Evolutionary conservation across 2,329 filamentous ascomycete genomes (phyloP), one percentile per base, ranked within the genome.

Genomic region (Xylaria sp.): DNA sequence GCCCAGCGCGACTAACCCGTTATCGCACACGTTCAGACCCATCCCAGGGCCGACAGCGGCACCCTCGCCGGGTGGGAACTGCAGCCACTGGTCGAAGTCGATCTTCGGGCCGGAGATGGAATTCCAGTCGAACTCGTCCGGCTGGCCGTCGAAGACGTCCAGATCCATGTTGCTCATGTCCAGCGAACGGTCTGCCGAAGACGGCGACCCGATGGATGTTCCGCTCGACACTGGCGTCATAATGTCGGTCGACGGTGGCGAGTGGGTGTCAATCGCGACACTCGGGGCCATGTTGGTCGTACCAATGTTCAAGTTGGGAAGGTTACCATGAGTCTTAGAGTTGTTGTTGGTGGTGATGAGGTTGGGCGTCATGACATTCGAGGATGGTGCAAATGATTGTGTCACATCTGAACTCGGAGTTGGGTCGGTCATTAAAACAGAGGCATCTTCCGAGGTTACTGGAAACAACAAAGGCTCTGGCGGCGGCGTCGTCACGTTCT

Each of bases 31-130:
- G 20, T 64, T 65, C 3, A 70, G 31, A 1, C 61, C 63, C 63
- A 69, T 65, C 1, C 63, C 68, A 11, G 66, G 60, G 13, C 61
- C 67, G 3, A 68, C 60, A 17, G 68, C 61, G 11, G 80, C 79
- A 6, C 81, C 83, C 56, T 87, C 85, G 1, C 81, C 80, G 5
- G 68, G 65, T 17, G 85, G 85, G 68, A 87, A 88, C 66, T 88
- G 84, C 25, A 88, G 79, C 84, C 85, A 88, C 71, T 87, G 85
- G 64, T 87, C 85, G 60, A 87, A 85, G 62, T 88, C 85, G 65
- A 87, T 83, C 67, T 86, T 85, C 9, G 84, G 82, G 5, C 81
- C 84, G 17, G 83, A 79, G 3, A 86, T 78, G 22, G 82, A 82
- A 69, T 84, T 84, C 85, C 85, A 87, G 69, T 87, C 85, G 63